Conservation (phyloP, 208 protist species). For the Porcisia hertigi region DNA sequence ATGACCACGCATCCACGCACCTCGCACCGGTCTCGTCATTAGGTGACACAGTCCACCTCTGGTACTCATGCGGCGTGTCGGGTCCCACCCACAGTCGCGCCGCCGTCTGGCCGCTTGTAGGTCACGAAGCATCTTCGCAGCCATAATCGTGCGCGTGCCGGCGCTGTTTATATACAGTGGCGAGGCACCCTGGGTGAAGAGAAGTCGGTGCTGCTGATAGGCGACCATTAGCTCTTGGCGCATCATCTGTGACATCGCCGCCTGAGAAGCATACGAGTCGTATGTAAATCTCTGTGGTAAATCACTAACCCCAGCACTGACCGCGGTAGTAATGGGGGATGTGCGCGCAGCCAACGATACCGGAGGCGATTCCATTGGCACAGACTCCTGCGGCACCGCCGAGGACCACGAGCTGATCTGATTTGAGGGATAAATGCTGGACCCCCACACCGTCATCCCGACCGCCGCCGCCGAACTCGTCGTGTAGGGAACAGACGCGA, state of each 20-base stretch:
- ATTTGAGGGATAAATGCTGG: neutral
- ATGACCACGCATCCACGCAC: neutral
- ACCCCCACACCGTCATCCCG: neutral
- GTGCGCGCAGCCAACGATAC: neutral
- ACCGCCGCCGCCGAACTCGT: neutral
- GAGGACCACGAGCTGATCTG: neutral
- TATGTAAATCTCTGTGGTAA: neutral
- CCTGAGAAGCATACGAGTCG: neutral
- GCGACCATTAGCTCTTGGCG: constrained; percentile 14
- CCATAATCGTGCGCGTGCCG: neutral
- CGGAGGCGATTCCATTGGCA: neutral
- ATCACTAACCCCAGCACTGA: too few relatives aligned
- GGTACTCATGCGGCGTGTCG: neutral
- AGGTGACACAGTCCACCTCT: neutral
- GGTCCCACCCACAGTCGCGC: neutral
- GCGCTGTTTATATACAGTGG: neutral
- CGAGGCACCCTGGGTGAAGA: neutral
- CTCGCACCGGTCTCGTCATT: neutral
- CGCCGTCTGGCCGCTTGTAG: neutral
- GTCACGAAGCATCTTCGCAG: neutral
- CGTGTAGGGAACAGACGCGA: neutral
- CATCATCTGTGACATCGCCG: neutral
- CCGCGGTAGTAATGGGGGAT: neutral
- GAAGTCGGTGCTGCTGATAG: constrained; percentile 19
- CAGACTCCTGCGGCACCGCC: neutral